Evolutionary conservation across 2,329 filamentous ascomycete species (phyloP).

Genomic region (Fusarium begoniae): DNA sequence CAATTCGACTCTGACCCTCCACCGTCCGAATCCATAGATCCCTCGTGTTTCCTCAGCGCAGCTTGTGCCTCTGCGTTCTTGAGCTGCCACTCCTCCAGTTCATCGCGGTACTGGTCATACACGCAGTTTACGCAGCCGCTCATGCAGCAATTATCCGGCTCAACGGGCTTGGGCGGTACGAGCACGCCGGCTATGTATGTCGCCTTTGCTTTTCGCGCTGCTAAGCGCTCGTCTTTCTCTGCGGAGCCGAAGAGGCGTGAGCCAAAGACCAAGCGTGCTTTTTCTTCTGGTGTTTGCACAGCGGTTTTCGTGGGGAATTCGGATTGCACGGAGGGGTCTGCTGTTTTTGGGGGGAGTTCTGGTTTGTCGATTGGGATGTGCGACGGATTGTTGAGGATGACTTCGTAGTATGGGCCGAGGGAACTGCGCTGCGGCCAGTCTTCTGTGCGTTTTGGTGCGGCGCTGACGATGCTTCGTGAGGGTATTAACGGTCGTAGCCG

Average conservation of each 20-base stretch:
- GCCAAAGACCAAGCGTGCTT: constrained; percentile 80
- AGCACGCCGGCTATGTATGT: constrained; percentile 78
- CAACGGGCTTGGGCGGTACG: constrained; percentile 83
- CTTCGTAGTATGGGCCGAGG: constrained; percentile 67
- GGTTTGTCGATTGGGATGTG: constrained; percentile 54
- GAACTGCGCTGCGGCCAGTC: constrained; percentile 54
- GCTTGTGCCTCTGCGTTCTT: constrained; percentile 70
- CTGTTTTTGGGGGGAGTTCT: constrained; percentile 55
- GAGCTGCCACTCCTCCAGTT: constrained; percentile 87
- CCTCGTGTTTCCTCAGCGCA: constrained; percentile 53
- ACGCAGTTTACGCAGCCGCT: constrained; percentile 98
- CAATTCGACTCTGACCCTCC: constrained; percentile 78
- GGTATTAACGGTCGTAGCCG: constrained; percentile 44
- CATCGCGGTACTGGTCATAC: constrained; percentile 91
- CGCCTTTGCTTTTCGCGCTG: constrained; percentile 66
- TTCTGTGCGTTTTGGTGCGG: constrained; percentile 35
- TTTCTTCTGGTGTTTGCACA: constrained; percentile 59
- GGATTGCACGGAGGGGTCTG: constrained; percentile 39
- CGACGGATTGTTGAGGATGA: constrained; percentile 60
- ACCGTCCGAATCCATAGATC: constrained; percentile 82
- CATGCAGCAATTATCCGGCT: constrained; percentile 99
- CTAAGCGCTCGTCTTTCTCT: constrained; percentile 70
- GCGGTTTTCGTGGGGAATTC: constrained; percentile 28
- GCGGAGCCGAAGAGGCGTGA: constrained; percentile 78
- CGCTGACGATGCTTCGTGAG: constrained; percentile 44